Base-by-base conservation (phyloP, 345 rosid genomes). In the Citrus unshiu region DNA sequence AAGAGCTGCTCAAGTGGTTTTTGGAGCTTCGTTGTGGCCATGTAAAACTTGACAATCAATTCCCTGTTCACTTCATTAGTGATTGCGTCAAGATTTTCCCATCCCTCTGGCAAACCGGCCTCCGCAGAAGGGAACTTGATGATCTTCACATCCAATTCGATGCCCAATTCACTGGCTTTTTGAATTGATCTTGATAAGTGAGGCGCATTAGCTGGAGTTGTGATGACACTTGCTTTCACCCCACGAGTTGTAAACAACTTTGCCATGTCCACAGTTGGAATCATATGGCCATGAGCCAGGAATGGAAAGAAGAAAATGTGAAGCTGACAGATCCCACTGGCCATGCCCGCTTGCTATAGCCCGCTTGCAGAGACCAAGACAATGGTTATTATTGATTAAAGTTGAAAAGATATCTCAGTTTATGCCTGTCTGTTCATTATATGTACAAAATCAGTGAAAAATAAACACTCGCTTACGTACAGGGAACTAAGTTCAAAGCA, bases 281-380 rank as follows among this genome's bases (percentile, higher is more conserved):
- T 89, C 75, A 85, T 82, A 81, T 88, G 93, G 57, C 95, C 90
- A 63, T 88, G 90, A 78, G 91, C 89, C 89, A 88, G 68, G 83
- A 75, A 85, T 9, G 91, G 90, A 72, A 86, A 84, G 82, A 89
- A 81, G 32, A 88, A 73, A 21, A 88, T 24, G 59, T 77, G 88
- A 19, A 89, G 80, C 74, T 75, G 81, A 40, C 51, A 74, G 77
- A n/a, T 65, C 63, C 72, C 64, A 29, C 19, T 39, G 18, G 18
- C 80, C 89, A 87, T 81, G 34, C 40, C 68, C 40, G 10, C 77
- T 54, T 32, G 10, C 3, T n/a, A n/a, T n/a, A n/a, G n/a, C n/a
- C n/a, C n/a, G n/a, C n/a, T n/a, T 37, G 9, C 40, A 37, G 40
- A 37, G 9, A 35, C 39, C 8, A 35, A 35, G 39, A 37, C 40